Percentiles rank a stretch among this genome's conserved stretches.
phyloP scores from a whole-genome alignment of 2,329 filamentous ascomycete genomes.

The Fusarium lyarnte region DNA sequence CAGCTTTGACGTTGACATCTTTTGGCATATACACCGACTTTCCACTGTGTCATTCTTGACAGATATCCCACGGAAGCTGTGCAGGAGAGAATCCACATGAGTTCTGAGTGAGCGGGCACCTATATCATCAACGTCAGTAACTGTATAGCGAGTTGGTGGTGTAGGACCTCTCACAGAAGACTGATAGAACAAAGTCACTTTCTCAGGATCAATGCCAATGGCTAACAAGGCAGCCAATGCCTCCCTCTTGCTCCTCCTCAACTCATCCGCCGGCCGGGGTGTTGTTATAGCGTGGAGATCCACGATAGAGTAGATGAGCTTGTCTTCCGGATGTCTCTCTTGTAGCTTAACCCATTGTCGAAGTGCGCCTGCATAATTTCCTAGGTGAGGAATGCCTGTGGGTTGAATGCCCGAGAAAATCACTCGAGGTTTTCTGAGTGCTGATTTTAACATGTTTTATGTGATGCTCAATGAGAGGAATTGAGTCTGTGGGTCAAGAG shows the following conservation, averaged over 20 bases:
- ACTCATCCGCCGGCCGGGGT: slow-evolving; percentile 69
- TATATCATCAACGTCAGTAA: slow-evolving; percentile 43
- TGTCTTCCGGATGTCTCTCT: slow-evolving; percentile 62
- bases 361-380: slow-evolving; percentile 93
- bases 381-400: slow-evolving; percentile 91
- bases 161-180: slow-evolving; percentile 66
- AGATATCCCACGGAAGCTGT: slow-evolving; percentile 92
- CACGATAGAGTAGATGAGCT: slow-evolving; percentile 85
- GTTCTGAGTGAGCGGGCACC: slow-evolving; percentile 82
- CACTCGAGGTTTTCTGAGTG: slow-evolving; percentile 50
- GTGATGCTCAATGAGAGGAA: neutral
- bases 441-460: slow-evolving; percentile 12
- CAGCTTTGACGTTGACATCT: neutral
- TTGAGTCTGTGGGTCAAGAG: neutral
- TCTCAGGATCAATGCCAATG: slow-evolving; percentile 81
- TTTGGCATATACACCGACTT: slow-evolving; percentile 62
- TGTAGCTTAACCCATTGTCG: slow-evolving; percentile 88
- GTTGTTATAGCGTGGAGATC: slow-evolving; percentile 94
- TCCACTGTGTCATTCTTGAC: slow-evolving; percentile 99
- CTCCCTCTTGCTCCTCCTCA: slow-evolving; percentile 75
- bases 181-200: slow-evolving; percentile 84
- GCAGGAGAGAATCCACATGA: slow-evolving; percentile 98
- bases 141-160: too few species aligned
- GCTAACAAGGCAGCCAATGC: slow-evolving; percentile 84
- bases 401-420: slow-evolving; percentile 98